A percentile compares a stretch with the other conserved stretches of the same genome.
Conservation (phyloP, 129 eudicot species). For the Solidago caesia region DNA sequence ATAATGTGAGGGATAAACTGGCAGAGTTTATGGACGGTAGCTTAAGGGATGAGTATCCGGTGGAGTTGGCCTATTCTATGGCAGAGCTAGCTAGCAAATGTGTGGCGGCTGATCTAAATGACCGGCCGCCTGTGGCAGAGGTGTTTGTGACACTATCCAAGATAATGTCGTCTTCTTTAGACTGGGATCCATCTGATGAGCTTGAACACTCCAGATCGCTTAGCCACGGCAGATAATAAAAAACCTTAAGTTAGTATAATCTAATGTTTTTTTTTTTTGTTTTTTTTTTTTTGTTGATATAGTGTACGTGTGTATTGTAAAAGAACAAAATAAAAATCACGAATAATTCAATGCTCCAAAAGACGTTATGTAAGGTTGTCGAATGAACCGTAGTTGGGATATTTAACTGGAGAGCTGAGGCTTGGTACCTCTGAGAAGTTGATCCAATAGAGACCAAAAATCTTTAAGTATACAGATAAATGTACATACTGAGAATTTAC, state of each 20-base stretch:
- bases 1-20: constrained; percentile 66
- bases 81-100: constrained; percentile 65
- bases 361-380: neutral
- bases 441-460: neutral
- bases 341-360: neutral
- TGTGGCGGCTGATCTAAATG: constrained; percentile 60
- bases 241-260: constrained; percentile 10
- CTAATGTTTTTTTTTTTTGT: neutral
- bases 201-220: constrained; percentile 47
- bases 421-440: neutral
- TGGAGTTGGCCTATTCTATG: constrained; percentile 72
- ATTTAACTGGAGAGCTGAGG: neutral
- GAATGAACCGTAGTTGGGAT: neutral
- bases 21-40: constrained; percentile 53
- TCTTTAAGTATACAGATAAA: no score
- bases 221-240: constrained; percentile 43
- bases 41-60: constrained; percentile 60
- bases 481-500: no score
- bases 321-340: constrained; percentile 1
- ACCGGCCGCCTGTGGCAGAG: constrained; percentile 55
- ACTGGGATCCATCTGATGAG: constrained; percentile 90
- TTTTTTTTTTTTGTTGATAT: neutral
- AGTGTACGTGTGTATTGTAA: constrained; percentile 4
- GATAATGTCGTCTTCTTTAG: constrained; percentile 59
- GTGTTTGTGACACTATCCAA: constrained; percentile 52